phyloP scores from a whole-genome alignment of 2,329 filamentous ascomycete genomes.

The Penicillium brasilianum region DNA sequence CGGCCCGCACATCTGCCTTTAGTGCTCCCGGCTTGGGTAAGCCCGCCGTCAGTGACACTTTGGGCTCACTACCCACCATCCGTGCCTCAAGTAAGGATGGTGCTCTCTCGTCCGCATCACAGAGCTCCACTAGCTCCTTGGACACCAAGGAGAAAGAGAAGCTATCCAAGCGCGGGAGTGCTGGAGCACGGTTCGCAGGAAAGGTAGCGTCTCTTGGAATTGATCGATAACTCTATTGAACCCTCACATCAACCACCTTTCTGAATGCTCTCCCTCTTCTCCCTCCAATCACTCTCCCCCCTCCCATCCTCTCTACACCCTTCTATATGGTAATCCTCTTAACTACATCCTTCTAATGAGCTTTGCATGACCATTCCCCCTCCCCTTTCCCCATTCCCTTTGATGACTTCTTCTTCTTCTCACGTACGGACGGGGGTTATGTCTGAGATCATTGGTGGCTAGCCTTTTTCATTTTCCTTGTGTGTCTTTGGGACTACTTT shows the following conservation, averaged over 20 bases:
- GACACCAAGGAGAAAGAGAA: constrained; percentile 66
- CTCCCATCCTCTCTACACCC: not conserved
- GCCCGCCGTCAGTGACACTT: constrained; percentile 56
- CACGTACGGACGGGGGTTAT: constrained; percentile 14
- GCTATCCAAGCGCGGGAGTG: constrained; percentile 79
- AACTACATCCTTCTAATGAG: constrained; percentile 33
- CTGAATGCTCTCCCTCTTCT: not conserved
- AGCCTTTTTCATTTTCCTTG: not conserved
- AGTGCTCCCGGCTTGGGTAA: constrained; percentile 45
- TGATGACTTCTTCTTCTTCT: constrained; percentile 21
- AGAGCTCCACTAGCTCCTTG: constrained; percentile 35
- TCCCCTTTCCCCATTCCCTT: constrained; percentile 11
- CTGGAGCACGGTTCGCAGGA: constrained; percentile 69
- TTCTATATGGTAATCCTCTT: constrained; percentile 1
- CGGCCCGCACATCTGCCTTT: constrained; percentile 40
- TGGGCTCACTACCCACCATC: constrained; percentile 66
- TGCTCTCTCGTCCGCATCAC: constrained; percentile 30
- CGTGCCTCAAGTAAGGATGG: constrained; percentile 38
- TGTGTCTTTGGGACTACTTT: not conserved
- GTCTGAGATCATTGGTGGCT: constrained; percentile 3
- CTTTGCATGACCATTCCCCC: constrained; percentile 21
- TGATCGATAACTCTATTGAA: constrained; percentile 40
- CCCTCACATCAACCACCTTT: not conserved
- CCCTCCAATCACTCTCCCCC: not conserved
- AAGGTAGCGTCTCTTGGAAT: constrained; percentile 53